Evolutionary conservation across 2,329 filamentous ascomycete genomes (phyloP), one percentile per base, ranked within the genome.

Genomic region (Orbilia ellipsospora): DNA sequence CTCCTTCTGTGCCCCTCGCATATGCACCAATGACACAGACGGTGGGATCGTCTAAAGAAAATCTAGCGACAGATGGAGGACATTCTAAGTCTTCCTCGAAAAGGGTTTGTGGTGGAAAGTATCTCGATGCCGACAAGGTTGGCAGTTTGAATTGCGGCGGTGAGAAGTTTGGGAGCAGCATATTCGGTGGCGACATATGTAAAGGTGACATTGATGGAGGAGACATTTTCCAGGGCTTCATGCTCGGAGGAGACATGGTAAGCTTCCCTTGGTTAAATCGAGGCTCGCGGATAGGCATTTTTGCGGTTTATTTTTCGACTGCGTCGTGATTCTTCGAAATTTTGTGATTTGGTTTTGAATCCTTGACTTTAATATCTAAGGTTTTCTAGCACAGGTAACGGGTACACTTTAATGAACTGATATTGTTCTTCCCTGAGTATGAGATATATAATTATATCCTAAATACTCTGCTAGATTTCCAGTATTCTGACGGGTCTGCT

Each of bases 161-260:
- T 1, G 63, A 68, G 50, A 78, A 78, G 50, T 78, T 77, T 20
- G 77, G 77, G 3, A 78, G 73, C 15, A 73, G 40, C 77, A 78
- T 78, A 26, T 78, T 77, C 3, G 77, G 77, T 3, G 77, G 77
- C 1, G 77, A 65, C 77, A 78, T 78, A 20, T 78, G 77, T 4
- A 78, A 52, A 1, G 77, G 77, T 2, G 77, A 77, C 56, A 78
- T 64, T 18, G 77, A 77, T 13, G 73, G 73, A 2, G 73, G 76
- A 10, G 77, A 72, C 67, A 78, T 78, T 54, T 72, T 78, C 77
- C 77, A 78, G 60, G 77, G 77, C 52, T 77, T 73, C 77, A 78
- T 78, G 57, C 54, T 73, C 45, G 77, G 77, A 52, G 77, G 77
- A 50, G 77, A 77, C 77, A 78, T 78, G 57, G 65, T 73, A 28